Evolutionary conservation across 108 stramenopile genomes (phyloP).

Genomic region (Cylindrotheca closterium): DNA sequence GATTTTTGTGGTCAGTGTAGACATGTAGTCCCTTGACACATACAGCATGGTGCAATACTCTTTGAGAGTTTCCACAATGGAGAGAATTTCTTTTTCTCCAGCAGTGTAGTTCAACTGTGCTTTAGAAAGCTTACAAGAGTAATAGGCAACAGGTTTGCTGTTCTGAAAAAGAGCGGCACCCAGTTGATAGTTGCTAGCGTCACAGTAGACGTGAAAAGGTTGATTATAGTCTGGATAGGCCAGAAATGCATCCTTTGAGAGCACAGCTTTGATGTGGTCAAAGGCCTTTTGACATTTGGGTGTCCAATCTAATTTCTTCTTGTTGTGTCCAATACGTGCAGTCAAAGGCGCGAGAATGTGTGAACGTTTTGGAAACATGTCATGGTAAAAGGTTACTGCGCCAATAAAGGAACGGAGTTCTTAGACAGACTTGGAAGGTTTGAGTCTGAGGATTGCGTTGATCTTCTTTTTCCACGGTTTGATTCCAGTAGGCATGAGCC

Average conservation of each 20-base stretch:
- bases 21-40: slow-evolving; percentile 25
- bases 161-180: slow-evolving; percentile 43
- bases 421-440: slow-evolving; percentile 17
- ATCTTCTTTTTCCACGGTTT: slow-evolving; percentile 44
- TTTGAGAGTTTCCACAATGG: slow-evolving; percentile 34
- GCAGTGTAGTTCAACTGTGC: slow-evolving; percentile 43
- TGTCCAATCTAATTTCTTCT: slow-evolving; percentile 12
- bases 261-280: slow-evolving; percentile 40
- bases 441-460: slow-evolving; percentile 30
- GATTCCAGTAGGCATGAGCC: slow-evolving; percentile 30
- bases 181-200: slow-evolving; percentile 45
- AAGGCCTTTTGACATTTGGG: slow-evolving; percentile 27
- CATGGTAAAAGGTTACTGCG: slow-evolving; percentile 42
- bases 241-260: slow-evolving; percentile 31
- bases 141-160: slow-evolving; percentile 42
- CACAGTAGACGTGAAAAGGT: slow-evolving; percentile 48
- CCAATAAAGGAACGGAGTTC: slow-evolving; percentile 48
- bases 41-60: slow-evolving; percentile 41
- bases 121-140: slow-evolving; percentile 27
- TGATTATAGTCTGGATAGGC: slow-evolving; percentile 39
- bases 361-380: slow-evolving; percentile 27
- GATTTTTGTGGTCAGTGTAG: slow-evolving; percentile 50
- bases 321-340: slow-evolving; percentile 2
- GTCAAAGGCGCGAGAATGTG: slow-evolving; percentile 39
- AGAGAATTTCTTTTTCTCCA: slow-evolving; percentile 43